Conservation (phyloP, 2,329 filamentous ascomycete species). For the Kalmusia sp. region DNA sequence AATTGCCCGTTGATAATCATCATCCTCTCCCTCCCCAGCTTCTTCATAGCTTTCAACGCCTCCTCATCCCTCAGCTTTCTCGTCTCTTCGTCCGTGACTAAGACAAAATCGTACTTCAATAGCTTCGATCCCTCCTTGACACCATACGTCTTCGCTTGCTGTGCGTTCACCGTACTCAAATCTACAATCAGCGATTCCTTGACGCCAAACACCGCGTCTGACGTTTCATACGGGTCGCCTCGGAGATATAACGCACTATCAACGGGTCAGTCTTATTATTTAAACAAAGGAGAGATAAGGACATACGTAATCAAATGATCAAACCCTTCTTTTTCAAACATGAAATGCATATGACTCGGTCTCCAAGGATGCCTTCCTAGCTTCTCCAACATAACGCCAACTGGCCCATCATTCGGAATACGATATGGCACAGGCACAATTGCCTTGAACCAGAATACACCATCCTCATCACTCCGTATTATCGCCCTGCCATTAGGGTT, state of each 20-base stretch:
- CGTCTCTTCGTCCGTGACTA: slow-evolving; percentile 75
- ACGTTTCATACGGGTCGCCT: slow-evolving; percentile 78
- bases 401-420: slow-evolving; percentile 79
- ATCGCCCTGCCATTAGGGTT: slow-evolving; percentile 76
- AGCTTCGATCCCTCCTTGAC: slow-evolving; percentile 69
- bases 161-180: slow-evolving; percentile 32
- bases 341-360: slow-evolving; percentile 55
- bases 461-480: slow-evolving; percentile 72
- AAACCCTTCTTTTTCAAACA: slow-evolving; percentile 67
- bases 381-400: slow-evolving; percentile 56
- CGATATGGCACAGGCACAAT: slow-evolving; percentile 87
- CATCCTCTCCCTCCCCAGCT: slow-evolving; percentile 68
- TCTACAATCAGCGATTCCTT: slow-evolving; percentile 72
- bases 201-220: slow-evolving; percentile 84
- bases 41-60: slow-evolving; percentile 71
- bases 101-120: slow-evolving; percentile 77
- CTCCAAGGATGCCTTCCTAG: slow-evolving; percentile 45
- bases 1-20: slow-evolving; percentile 79
- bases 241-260: slow-evolving; percentile 76
- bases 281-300: neutral
- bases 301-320: slow-evolving; percentile 84
- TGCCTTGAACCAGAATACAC: slow-evolving; percentile 83
- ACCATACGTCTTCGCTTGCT: slow-evolving; percentile 53
- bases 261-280: neutral
- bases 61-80: slow-evolving; percentile 69